phyloP scores from a whole-genome alignment of 2,329 filamentous ascomycete species.

The Xylaria arbuscula region DNA sequence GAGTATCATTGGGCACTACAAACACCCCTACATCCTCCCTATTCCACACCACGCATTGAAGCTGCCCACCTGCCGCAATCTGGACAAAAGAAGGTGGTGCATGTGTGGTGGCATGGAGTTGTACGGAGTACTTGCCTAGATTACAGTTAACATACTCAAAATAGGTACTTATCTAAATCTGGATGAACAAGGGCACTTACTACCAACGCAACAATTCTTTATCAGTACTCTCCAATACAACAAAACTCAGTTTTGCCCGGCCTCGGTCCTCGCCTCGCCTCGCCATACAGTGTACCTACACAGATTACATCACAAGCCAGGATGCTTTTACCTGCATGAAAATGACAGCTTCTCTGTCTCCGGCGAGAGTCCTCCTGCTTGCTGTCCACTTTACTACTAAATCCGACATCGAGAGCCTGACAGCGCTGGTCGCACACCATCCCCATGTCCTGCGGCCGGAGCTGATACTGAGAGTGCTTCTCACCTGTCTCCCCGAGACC shows the following conservation, averaged over 20 bases:
- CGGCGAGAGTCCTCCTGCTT: slow-evolving; percentile 77
- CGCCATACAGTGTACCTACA: background rate
- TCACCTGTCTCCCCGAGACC: slow-evolving; percentile 82
- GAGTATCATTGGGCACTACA: background rate
- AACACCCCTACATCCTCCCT: background rate
- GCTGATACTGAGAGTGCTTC: slow-evolving; percentile 75
- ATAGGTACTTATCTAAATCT: too few species aligned
- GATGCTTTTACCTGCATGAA: slow-evolving; percentile 34
- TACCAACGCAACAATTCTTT: background rate
- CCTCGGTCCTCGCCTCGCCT: background rate
- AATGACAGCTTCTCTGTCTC: slow-evolving; percentile 63
- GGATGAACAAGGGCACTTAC: background rate
- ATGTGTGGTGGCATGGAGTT: slow-evolving; percentile 17
- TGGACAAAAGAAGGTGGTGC: slow-evolving; percentile 3
- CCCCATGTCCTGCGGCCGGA: slow-evolving; percentile 69
- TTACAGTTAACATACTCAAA: too few species aligned
- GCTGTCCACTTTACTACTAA: slow-evolving; percentile 76
- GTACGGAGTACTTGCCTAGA: background rate
- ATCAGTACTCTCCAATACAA: background rate
- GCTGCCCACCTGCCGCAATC: slow-evolving; percentile 14
- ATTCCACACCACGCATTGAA: background rate
- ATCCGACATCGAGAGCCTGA: slow-evolving; percentile 72
- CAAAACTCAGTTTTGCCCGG: background rate
- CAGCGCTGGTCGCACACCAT: slow-evolving; percentile 67
- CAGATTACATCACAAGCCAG: slow-evolving; percentile 7